Base-by-base conservation (phyloP, 495 filamentous ascomycete species). In the Recurvomyces mirabilis region DNA sequence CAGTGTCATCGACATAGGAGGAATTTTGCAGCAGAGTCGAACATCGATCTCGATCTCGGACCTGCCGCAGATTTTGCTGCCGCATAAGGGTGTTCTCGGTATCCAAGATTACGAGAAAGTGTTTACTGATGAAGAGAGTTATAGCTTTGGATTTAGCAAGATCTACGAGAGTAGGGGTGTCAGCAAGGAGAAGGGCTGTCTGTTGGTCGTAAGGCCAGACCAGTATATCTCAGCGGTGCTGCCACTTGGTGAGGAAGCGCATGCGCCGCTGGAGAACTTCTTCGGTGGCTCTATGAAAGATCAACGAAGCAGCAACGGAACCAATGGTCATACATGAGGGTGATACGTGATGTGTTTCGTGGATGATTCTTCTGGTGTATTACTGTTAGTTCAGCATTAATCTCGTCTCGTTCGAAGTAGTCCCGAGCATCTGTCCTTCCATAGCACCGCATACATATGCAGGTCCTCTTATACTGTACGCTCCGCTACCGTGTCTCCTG, bases 151-250 rank as follows among this genome's bases (percentile, higher is more conserved):
- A 13, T 45, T 45, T 33, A 79, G 78, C 0, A 59, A 76, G 43
- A 79, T 78, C 0, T 84, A 85, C 55, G 62, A 65, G 17, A 70
- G 66, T 2, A 81, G 75, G 40, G 83, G 78, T 0, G 70, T 87
- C 9, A 67, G 82, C 55, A 56, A 52, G 21, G 65, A 71, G 37
- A 61, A 57, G n/a, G 82, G 82, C 0, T 77, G 74, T 41, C 52
- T 83, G 7, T 75, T 82, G 7, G 67, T 80, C 23, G 54, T 71
- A 0, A 57, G 79, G 21, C 82, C 81, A 0, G 82, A 85, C 66
- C 74, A 77, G 49, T 79, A 85, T 63, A 67, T 84, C 30, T 72
- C 37, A 19, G 51, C 41, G 31, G 46, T 54, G 3, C 14, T 49
- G 37, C 51, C 51, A 25, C 28, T 54, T 31, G 31, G 24, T 23